phyloP scores from a whole-genome alignment of 495 filamentous ascomycete species.

The Trichoderma reesei region DNA sequence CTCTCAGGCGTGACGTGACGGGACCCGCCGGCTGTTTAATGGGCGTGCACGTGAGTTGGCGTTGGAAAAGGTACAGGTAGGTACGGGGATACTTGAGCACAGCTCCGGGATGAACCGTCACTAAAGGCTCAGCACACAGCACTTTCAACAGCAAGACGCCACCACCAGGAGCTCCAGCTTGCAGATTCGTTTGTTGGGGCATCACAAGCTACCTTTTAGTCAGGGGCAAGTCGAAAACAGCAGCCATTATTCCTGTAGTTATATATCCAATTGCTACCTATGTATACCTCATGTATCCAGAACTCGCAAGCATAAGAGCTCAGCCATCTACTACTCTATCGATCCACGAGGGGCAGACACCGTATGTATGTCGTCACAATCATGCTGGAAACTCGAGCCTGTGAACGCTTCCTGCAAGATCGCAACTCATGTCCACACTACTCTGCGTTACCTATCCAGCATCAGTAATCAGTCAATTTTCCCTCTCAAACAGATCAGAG shows the following conservation, averaged over 20 bases:
- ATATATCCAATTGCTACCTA: too few species aligned
- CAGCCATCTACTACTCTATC: too few species aligned
- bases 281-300: too few species aligned
- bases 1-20: slow-evolving; percentile 6
- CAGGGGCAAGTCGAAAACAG: too few species aligned
- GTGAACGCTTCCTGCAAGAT: too few species aligned
- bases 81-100: not conserved
- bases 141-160: not conserved
- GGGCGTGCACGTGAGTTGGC: slow-evolving; percentile 5
- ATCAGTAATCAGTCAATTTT: not conserved
- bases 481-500: not conserved
- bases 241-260: too few species aligned
- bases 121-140: not conserved
- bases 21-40: slow-evolving; percentile 8
- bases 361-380: too few species aligned
- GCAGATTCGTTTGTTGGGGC: not conserved
- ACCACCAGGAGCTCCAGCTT: not conserved
- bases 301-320: too few species aligned
- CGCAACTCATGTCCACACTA: too few species aligned
- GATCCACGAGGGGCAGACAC: too few species aligned
- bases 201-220: not conserved
- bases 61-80: not conserved
- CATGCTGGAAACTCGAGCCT: too few species aligned
- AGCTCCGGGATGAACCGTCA: not conserved
- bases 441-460: not conserved